These are phyloP conservation scores for Sphagnum magellanicum DNA, from an alignment of 228 moss, liverwort and hornwort genomes.

Conservation along the genomic window DNA sequence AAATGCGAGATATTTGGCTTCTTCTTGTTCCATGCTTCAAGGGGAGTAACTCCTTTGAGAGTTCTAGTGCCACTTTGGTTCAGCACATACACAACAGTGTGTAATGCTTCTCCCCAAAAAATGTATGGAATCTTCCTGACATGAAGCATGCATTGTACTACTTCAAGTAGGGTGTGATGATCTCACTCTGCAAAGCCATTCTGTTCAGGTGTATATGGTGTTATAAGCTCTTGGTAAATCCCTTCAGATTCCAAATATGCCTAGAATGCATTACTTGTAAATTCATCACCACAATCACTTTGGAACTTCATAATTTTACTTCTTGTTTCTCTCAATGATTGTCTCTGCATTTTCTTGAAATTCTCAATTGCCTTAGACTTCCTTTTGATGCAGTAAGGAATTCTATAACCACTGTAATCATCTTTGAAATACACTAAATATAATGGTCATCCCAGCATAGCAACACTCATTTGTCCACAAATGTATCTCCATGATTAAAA, in stretches of 20 bases:
- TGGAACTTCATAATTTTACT: not conserved
- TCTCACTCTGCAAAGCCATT: constrained; percentile 1
- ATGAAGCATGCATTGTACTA: not conserved
- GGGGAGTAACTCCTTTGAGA: not conserved
- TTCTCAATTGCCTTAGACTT: not conserved
- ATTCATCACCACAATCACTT: constrained; percentile 4
- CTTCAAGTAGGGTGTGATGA: not conserved
- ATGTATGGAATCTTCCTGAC: not conserved
- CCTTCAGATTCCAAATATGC: not conserved
- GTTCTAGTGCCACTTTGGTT: not conserved
- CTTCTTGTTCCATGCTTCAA: not conserved
- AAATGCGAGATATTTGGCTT: constrained; percentile 1
- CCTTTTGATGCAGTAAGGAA: not conserved
- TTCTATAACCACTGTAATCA: constrained; percentile 1
- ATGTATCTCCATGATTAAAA: not conserved
- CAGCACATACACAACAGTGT: not conserved
- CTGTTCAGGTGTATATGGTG: not conserved
- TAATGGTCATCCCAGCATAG: not conserved
- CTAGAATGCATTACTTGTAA: constrained; percentile 1
- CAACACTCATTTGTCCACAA: not conserved
- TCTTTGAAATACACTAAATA: constrained; percentile 1
- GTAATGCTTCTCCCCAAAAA: constrained; percentile 3
- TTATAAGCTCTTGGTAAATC: not conserved
- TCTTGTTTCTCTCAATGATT: not conserved
- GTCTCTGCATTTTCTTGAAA: not conserved